phyloP scores from a whole-genome alignment of 2,329 filamentous ascomycete species.

The Alternaria incomplexa region DNA sequence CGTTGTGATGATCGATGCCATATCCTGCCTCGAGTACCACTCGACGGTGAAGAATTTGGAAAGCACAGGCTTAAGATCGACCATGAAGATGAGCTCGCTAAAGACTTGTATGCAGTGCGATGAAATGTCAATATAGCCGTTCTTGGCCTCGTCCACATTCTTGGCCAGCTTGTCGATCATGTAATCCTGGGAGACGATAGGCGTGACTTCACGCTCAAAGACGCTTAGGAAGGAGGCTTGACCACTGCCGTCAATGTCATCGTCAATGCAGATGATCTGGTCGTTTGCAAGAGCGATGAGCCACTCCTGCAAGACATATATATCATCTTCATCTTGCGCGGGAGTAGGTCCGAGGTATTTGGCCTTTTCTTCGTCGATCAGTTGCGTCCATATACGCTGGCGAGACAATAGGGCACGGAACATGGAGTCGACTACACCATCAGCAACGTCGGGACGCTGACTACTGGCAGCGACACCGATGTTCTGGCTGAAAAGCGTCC shows the following conservation, averaged over 20 bases:
- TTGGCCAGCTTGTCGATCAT: constrained; percentile 68
- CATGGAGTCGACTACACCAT: constrained; percentile 96
- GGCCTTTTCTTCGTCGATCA: constrained; percentile 83
- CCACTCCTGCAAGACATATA: constrained; percentile 84
- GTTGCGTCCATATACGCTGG: constrained; percentile 83
- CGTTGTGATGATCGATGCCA: constrained; percentile 93
- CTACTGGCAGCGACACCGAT: constrained; percentile 84
- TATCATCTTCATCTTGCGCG: constrained; percentile 73
- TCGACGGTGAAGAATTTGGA: constrained; percentile 87
- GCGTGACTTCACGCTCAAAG: constrained; percentile 83
- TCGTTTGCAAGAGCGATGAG: constrained; percentile 96
- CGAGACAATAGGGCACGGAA: constrained; percentile 82
- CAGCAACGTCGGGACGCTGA: constrained; percentile 85
- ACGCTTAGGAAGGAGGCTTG: constrained; percentile 82
- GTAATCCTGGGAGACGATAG: constrained; percentile 80
- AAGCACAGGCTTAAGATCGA: constrained; percentile 86
- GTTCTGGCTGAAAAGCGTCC: constrained; percentile 97
- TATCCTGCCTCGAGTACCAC: constrained; percentile 86
- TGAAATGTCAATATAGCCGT: constrained; percentile 93
- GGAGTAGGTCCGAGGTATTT: constrained; percentile 65
- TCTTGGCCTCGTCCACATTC: constrained; percentile 77
- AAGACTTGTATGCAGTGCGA: constrained; percentile 92
- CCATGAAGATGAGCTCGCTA: constrained; percentile 82
- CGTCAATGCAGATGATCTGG: constrained; percentile 97
- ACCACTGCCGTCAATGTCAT: constrained; percentile 63